Evolutionary conservation across 768 basidiomycete species (phyloP), one percentile per base, ranked within the genome.

Genomic region (Pleurotus tuber-regium): DNA sequence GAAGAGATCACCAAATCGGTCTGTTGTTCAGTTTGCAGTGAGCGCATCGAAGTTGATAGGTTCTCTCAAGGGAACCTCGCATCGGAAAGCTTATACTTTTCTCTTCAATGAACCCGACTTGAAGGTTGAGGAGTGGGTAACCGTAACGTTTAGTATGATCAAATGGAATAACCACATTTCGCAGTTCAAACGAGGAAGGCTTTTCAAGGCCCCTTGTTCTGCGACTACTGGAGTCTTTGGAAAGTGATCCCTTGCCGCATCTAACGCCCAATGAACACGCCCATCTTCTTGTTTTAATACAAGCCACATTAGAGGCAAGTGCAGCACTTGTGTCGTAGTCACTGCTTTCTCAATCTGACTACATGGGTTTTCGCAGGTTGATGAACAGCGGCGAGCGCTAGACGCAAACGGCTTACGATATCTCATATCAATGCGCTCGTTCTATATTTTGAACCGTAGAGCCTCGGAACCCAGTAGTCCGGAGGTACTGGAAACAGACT

Each of bases 341-440:
- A 38, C 18, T 33, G 14, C 28, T 30, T 29, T 38, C 33, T 54
- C 19, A 48, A 33, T 51, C 21, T 41, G 42, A 25, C 14, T 16
- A 47, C 14, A 50, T 10, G 4, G 26, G 41, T 29, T 36, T 36
- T 55, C 7, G 52, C 52, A 97, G 92, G 85, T 92, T 29, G 89
- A 98, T 42, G 89, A 92, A 58, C 92, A 95, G 63, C 81, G 84
- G 2, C 83, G 94, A n/a, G 84, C 95, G 0, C 72, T 98, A 21
- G 96, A 99, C 67, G 72, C 89, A 2, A 95, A 94, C 64, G 97
- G 96, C 1, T 74, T 97, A 40, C 86, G 96, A 39, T 99, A 95
- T 69, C 78, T 98, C 28, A 87, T 94, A 51, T 91, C 92, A 11
- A 87, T 98, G 82, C 82, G 92, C 6, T 89, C 91, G 3, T 95